phyloP scores from a whole-genome alignment of 2,329 filamentous ascomycete species.

The Pseudogymnoascus sp. region DNA sequence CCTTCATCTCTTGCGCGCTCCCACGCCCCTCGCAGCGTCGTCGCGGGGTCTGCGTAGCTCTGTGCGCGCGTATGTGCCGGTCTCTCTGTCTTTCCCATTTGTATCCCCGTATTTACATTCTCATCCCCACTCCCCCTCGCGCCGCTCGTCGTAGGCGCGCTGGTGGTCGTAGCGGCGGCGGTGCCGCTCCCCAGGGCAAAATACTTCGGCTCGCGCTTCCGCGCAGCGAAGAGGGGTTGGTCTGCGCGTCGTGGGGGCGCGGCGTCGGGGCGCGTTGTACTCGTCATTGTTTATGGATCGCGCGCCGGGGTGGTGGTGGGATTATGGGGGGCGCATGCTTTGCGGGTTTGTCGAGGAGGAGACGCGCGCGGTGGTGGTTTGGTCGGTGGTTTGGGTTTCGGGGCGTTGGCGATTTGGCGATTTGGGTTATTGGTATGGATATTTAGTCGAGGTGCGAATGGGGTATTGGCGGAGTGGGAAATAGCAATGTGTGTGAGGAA shows the following conservation, averaged over 20 bases:
- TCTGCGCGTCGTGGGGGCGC: not conserved
- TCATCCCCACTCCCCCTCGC: not conserved
- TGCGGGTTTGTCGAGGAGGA: not conserved
- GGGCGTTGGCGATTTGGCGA: too few species aligned
- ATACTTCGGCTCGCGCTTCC: not conserved
- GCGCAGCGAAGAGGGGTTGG: not conserved
- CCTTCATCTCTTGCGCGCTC: not conserved
- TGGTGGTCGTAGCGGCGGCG: too few species aligned
- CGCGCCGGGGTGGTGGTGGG: not conserved
- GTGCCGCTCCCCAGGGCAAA: not conserved
- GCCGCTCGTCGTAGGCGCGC: not conserved
- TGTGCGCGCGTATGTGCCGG: not conserved
- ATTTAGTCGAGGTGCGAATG: not conserved
- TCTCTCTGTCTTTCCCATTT: not conserved
- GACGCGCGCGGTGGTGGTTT: not conserved
- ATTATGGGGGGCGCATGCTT: constrained; percentile 3
- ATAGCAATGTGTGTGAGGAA: not conserved
- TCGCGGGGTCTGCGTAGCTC: not conserved
- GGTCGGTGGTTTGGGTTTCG: not conserved
- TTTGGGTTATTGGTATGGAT: not conserved
- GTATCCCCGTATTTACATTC: not conserved
- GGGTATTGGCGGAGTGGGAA: too few species aligned
- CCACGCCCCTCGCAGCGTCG: not conserved
- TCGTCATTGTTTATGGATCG: not conserved
- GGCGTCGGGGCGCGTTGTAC: not conserved